Percentiles rank a stretch among this genome's conserved stretches.
Evolutionary conservation across 1,284 basidiomycete genomes (phyloP).

Genomic region (Ustilago cynodontis): DNA sequence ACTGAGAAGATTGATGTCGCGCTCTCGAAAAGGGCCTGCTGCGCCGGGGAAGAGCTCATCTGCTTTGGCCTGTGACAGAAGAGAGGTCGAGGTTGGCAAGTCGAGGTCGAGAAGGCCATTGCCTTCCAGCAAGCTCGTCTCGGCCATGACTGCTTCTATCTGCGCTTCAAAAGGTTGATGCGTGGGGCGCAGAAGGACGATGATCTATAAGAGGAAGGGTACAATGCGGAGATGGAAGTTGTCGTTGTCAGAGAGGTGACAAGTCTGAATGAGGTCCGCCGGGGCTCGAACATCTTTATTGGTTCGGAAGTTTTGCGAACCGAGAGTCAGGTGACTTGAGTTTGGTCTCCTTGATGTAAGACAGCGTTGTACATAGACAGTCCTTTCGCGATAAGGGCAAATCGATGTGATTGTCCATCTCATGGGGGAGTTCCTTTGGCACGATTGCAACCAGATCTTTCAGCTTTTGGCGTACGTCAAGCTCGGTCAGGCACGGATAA

Average conservation of each 20-base stretch:
- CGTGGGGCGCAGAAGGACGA: background rate
- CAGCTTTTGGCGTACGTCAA: too few relatives aligned
- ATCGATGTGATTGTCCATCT: too few relatives aligned
- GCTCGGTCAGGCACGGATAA: too few relatives aligned
- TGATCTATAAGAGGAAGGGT: background rate
- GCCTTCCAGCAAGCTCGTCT: conserved; percentile 27
- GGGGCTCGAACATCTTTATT: too few relatives aligned
- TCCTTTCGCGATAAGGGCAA: too few relatives aligned
- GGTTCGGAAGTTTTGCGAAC: too few relatives aligned
- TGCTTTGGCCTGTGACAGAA: conserved; percentile 20
- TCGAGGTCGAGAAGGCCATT: conserved; percentile 45
- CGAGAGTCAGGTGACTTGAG: too few relatives aligned
- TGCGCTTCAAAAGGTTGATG: background rate
- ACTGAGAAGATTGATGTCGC: conserved; percentile 28
- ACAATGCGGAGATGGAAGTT: background rate
- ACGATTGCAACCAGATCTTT: too few relatives aligned
- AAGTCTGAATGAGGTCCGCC: background rate
- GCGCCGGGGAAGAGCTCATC: conserved; percentile 35
- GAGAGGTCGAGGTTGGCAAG: conserved; percentile 11
- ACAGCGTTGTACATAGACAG: too few relatives aligned
- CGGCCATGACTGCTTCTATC: conserved; percentile 21
- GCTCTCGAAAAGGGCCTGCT: conserved; percentile 22
- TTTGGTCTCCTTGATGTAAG: too few relatives aligned
- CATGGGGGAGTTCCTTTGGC: too few relatives aligned
- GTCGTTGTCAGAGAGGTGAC: conserved; percentile 10